Conservation (phyloP, 2,329 filamentous ascomycete species). For the Nemania diffusa region DNA sequence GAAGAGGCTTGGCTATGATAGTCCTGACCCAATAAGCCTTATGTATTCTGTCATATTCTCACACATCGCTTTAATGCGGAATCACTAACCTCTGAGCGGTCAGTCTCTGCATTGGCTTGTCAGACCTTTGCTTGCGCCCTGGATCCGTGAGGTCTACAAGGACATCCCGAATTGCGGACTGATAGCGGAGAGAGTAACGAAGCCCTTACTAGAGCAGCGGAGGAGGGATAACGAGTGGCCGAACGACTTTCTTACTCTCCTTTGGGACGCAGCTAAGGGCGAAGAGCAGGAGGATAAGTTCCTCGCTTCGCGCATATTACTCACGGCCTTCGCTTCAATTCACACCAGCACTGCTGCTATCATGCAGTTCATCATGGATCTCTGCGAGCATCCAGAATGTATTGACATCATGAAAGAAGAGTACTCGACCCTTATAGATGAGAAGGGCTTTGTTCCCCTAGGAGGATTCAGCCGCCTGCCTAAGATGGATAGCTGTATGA, state of each 20-base stretch:
- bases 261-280: background rate
- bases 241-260: constrained; percentile 14
- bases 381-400: constrained; percentile 50
- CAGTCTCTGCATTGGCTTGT: constrained; percentile 29
- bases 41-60: background rate
- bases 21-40: background rate
- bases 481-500: constrained; percentile 51
- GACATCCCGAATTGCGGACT: constrained; percentile 42
- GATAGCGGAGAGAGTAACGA: constrained; percentile 39
- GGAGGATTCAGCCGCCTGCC: constrained; percentile 41
- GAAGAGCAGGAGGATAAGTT: constrained; percentile 7
- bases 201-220: constrained; percentile 44
- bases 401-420: constrained; percentile 55
- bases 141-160: constrained; percentile 38
- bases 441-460: constrained; percentile 37
- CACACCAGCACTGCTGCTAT: constrained; percentile 45
- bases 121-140: constrained; percentile 39
- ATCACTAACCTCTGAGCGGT: background rate
- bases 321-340: constrained; percentile 46
- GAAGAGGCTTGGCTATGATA: background rate
- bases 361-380: constrained; percentile 45
- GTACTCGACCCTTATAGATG: constrained; percentile 39
- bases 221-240: constrained; percentile 30
- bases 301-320: constrained; percentile 41
- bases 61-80: background rate